Base-by-base conservation (phyloP, 352 stramenopile species). In the Phytophthora citrophthora region DNA sequence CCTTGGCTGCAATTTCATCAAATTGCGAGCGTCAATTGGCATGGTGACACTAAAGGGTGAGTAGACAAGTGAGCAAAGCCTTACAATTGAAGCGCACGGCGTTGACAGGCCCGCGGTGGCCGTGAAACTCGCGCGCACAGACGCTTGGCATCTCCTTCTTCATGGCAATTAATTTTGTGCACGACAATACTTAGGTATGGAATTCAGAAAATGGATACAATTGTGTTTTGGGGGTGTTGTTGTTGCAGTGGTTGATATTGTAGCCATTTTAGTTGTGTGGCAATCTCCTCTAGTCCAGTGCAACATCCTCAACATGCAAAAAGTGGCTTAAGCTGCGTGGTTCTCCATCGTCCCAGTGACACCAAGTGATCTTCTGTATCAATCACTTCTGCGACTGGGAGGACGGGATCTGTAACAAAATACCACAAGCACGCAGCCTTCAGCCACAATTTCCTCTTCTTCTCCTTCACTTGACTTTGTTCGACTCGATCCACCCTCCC, bases 11-110 rank as follows among this genome's bases (percentile, higher is more conserved):
- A 38, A 56, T 38, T 18, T 7, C 24, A 45, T 18, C 41, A 1
- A 55, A 29, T 18, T 27, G n/a, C 59, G 5, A 20, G 20, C 2
- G 20, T 20, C 20, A 20, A 20, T 20, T 1, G 20, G 20, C 6
- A 39, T 1, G 20, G 9, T 5, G 2, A 48, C 34, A 54, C 11
- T 15, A 20, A 20, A 20, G 2, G 31, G 6, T 16, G 11, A 12
- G 45, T 10, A 40, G 3, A 61, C 13, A 9, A 31, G 9, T n/a
- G 15, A 8, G 2, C 6, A 57, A 24, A 34, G 11, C 23, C 52
- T n/a, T 69, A 93, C 86, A 72, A 58, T 95, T 95, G 62, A 95
- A 95, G 54, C 83, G 85, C 48, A 94, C 75, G 53, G 83, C 83
- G 51, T 91, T 91, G 18, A 95, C 77, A 16, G 84, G 74, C 4